Evolutionary conservation across 2,329 filamentous ascomycete genomes (phyloP), one percentile per base, ranked within the genome.

Genomic region (Corynespora cassiicola): DNA sequence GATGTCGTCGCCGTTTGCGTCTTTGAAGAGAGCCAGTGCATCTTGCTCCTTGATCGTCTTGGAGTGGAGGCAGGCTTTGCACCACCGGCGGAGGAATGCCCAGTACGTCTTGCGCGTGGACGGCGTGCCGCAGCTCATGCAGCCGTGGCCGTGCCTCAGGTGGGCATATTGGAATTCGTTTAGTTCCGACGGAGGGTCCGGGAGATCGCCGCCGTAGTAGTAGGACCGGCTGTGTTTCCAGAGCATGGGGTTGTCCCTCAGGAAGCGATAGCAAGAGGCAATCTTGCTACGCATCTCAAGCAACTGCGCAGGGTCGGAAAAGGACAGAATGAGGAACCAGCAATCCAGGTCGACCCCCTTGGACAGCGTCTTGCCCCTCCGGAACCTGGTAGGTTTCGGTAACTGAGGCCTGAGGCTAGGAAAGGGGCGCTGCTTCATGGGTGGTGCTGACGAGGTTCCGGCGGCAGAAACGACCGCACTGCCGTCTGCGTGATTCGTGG

Each of bases 31-130:
- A 31, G 39, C 45, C 30, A 61, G 29, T 6, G 58, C 61, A 8
- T 67, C 65, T 16, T 56, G 53, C 39, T 66, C 56, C 36, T 56
- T 57, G 23, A 64, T 32, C 5, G 58, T 63, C 34, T 69, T 68
- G 7, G 48, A 45, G 11, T 58, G 55, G 31, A 71, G 52, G 42
- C 69, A 72, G 7, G 48, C 46, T 33, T 66, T 65, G 48, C 70
- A 73, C 67, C 67, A 71, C n/a, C 70, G 64, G 8, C 66, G 62
- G 15, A 67, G 58, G 32, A 71, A 71, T 2, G 66, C 66, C 70
- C 70, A 73, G 40, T 71, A 73, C 4, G 68, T 68, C 47, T 71
- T 72, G 45, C 69, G 58, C 6, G 67, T 66, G 21, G 55, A 59
- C 5, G 50, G 52, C 9, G 66, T 54, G 10, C 52, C 47, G 45